phyloP scores from a whole-genome alignment of 2,329 filamentous ascomycete species.

The Nemania serpens region DNA sequence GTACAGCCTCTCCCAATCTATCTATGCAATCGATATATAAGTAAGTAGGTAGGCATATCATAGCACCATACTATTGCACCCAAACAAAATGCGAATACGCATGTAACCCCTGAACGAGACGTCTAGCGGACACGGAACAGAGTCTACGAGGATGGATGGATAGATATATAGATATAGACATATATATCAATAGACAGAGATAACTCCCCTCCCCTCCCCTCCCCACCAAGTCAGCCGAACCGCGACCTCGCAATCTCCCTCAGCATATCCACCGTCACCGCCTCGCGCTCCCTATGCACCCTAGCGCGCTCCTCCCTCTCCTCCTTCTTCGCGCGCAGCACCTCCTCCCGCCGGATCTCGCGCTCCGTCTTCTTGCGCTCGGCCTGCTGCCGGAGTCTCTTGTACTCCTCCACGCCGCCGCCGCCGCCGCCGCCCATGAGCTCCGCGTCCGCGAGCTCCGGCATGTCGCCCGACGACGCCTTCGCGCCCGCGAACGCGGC shows the following conservation, averaged over 20 bases:
- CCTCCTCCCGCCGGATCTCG: constrained; percentile 81
- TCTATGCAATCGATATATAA: too few species aligned
- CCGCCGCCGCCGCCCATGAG: constrained; percentile 70
- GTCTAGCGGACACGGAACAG: too few species aligned
- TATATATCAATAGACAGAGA: not conserved
- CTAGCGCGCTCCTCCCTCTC: constrained; percentile 79
- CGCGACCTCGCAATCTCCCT: constrained; percentile 77
- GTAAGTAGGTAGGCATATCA: too few species aligned
- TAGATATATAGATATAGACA: too few species aligned
- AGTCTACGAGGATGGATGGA: too few species aligned
- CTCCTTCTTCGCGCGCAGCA: constrained; percentile 71
- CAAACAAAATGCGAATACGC: too few species aligned
- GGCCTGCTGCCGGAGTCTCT: constrained; percentile 71
- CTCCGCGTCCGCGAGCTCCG: constrained; percentile 70
- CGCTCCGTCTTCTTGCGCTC: constrained; percentile 79
- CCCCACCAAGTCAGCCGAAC: constrained; percentile 59
- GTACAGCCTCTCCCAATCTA: too few species aligned
- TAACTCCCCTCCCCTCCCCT: not conserved
- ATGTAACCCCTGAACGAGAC: too few species aligned
- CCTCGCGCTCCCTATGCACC: constrained; percentile 76
- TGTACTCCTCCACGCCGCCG: constrained; percentile 67
- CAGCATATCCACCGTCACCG: constrained; percentile 81
- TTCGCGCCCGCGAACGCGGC: constrained; percentile 72
- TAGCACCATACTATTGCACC: too few species aligned
- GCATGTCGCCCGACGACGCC: constrained; percentile 59